phyloP scores from a whole-genome alignment of 352 stramenopile genomes.

The Vaucheria bursata region DNA sequence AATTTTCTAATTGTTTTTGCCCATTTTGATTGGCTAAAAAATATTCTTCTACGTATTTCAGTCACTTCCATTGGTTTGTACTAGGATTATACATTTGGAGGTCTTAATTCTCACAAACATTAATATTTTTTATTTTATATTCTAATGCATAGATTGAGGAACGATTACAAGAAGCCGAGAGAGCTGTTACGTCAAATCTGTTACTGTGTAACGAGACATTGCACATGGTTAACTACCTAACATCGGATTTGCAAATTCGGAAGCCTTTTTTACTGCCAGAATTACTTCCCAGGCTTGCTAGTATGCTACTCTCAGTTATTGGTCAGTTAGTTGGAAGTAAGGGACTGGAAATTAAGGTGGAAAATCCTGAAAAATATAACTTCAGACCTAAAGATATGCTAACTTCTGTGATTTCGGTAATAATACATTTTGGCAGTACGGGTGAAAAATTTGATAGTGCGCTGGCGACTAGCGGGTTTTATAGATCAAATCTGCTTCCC shows the following conservation, averaged over 20 bases:
- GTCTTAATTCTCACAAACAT: too few relatives aligned
- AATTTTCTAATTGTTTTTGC: too few relatives aligned
- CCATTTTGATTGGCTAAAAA: too few relatives aligned
- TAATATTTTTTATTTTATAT: too few relatives aligned
- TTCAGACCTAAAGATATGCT: constrained; percentile 96
- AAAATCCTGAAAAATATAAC: constrained; percentile 94
- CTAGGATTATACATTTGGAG: too few relatives aligned
- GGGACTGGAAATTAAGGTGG: constrained; percentile 57
- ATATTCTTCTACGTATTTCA: too few relatives aligned
- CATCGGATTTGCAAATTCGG: constrained; percentile 31
- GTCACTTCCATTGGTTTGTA: too few relatives aligned
- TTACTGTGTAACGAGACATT: constrained; percentile 93
- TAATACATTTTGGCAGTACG: background rate
- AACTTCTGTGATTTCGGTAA: background rate
- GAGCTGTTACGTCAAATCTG: constrained; percentile 79
- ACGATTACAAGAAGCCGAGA: constrained; percentile 68
- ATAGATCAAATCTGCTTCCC: constrained; percentile 52
- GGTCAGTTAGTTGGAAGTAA: constrained; percentile 69
- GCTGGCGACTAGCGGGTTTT: constrained; percentile 36
- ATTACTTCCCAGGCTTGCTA: constrained; percentile 82
- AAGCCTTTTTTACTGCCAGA: constrained; percentile 82
- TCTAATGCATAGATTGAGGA: constrained; percentile 6
- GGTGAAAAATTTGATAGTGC: constrained; percentile 6
- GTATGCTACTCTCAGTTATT: constrained; percentile 90
- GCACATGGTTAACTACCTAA: constrained; percentile 77